Conservation (phyloP, 768 basidiomycete species). For the Strobilomyces dryophilus region DNA sequence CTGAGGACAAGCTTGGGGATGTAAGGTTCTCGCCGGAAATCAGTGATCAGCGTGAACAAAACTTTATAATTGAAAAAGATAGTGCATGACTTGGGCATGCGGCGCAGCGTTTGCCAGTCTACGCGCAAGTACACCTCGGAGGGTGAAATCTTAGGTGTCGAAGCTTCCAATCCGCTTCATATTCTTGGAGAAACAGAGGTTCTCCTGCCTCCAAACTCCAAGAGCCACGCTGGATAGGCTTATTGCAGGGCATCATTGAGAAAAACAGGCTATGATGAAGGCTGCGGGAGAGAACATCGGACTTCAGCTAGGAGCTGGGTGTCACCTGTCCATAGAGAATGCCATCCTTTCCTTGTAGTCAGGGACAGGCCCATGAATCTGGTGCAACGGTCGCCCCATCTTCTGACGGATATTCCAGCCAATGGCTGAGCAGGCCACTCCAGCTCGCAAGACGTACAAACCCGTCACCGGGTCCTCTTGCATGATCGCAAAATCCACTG, state of each 20-base stretch:
- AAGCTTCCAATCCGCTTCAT: conserved; percentile 34
- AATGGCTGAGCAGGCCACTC: conserved; percentile 42
- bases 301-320: not conserved
- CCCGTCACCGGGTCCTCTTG: conserved; percentile 40
- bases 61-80: conserved; percentile 54
- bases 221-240: conserved; percentile 51
- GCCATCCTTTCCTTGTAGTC: conserved; percentile 48
- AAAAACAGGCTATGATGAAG: conserved; percentile 38
- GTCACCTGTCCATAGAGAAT: conserved; percentile 46
- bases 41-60: conserved; percentile 45
- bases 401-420: conserved; percentile 48
- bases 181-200: conserved; percentile 41
- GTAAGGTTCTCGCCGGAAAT: conserved; percentile 43
- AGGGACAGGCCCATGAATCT: conserved; percentile 46
- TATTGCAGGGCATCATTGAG: conserved; percentile 41
- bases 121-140: conserved; percentile 45
- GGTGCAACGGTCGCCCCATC: conserved; percentile 43
- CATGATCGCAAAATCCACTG: conserved; percentile 48
- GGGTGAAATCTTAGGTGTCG: conserved; percentile 35
- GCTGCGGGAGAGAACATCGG: not conserved
- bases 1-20: conserved; percentile 45
- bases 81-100: conserved; percentile 43
- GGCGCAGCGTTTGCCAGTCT: conserved; percentile 53
- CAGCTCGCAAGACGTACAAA: conserved; percentile 43
- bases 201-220: conserved; percentile 51